Evolutionary conservation across 2,329 filamentous ascomycete genomes (phyloP), one percentile per base, ranked within the genome.

Genomic region (Allantophomopsis cytisporea): DNA sequence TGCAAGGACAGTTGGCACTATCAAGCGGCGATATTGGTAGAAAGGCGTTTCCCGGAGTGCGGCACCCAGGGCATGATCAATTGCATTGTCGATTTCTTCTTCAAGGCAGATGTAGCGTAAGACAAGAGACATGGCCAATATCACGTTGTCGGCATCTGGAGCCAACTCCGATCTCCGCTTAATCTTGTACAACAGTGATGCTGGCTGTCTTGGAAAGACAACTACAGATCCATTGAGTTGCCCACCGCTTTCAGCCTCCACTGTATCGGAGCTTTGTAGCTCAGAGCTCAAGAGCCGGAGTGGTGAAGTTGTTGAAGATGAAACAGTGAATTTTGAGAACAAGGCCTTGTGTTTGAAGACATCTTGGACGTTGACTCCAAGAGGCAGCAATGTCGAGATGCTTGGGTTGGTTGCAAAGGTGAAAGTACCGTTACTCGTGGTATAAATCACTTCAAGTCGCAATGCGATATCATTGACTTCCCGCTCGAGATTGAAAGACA

Each of bases 341-440:
- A 96, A 68, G 0, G 76, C 70, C 7, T 77, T 64, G 45, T 85
- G 76, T 55, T 94, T 94, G 65, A 96, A 96, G 20, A 93, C 76
- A 50, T 98, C 91, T 52, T 96, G 88, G 5, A 98, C 91, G 47
- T 96, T 96, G 45, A 98, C 91, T 3, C 89, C 88, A 3, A 98
- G 68, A 0, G 86, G 84, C 4, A 98, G 66, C 1, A 82, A 72
- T 2, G 91, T 80, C 2, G 79, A 71, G 15, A 93, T 68, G 3
- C 68, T 73, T 15, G 73, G 71, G 7, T 69, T 67, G 13, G 71
- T 73, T 13, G 75, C 70, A 54, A 80, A 81, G 39, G 69, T 66
- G 46, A 85, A 83, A 7, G 63, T 66, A 2, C 79, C 82, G 2
- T 73, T 62, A 1, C 75, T 65, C 0, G 83, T 88, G 2, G 70